These are phyloP conservation scores for Austroboletus novae-zelandiae DNA, from an alignment of 1,284 basidiomycete genomes.

Conservation along the genomic window DNA sequence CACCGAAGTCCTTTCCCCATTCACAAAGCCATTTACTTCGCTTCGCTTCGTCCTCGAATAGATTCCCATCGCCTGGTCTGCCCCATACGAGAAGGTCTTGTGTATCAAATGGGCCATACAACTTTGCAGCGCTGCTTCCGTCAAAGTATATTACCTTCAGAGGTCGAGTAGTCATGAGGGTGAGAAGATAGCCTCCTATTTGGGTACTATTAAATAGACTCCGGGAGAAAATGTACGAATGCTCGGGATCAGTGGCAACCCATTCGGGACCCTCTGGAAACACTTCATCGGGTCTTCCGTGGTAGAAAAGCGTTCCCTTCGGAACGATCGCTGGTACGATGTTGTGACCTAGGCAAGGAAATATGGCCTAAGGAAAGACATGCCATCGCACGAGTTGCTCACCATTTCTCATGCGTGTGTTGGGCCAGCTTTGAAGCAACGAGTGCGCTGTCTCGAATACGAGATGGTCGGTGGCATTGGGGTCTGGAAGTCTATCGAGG, in stretches of 20 bases:
- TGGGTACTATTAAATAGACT: neutral
- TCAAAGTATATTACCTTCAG: constrained; percentile 46
- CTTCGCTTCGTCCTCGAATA: constrained; percentile 22
- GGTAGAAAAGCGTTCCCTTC: constrained; percentile 42
- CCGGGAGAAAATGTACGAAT: constrained; percentile 39
- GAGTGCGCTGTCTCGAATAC: no score
- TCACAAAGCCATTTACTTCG: constrained; percentile 34
- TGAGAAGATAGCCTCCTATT: constrained; percentile 38
- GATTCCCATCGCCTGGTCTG: constrained; percentile 12
- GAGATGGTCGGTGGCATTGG: no score
- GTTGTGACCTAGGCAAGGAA: constrained; percentile 35
- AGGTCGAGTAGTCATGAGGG: constrained; percentile 34
- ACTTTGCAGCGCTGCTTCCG: constrained; percentile 39
- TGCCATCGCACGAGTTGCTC: no score
- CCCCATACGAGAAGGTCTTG: constrained; percentile 46
- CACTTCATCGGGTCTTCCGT: constrained; percentile 24
- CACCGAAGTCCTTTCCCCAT: constrained; percentile 34
- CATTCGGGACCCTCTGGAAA: no score
- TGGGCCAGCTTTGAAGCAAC: no score
- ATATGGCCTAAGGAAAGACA: no score
- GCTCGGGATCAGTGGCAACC: constrained; percentile 38
- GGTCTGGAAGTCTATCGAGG: no score
- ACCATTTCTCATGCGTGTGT: no score
- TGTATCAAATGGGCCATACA: constrained; percentile 39
- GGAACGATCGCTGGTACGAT: constrained; percentile 42